A percentile compares a stretch with the other conserved stretches of the same genome.
Conservation (phyloP, 805 yeast species). For the Tetrapisispora nanseiensis region DNA sequence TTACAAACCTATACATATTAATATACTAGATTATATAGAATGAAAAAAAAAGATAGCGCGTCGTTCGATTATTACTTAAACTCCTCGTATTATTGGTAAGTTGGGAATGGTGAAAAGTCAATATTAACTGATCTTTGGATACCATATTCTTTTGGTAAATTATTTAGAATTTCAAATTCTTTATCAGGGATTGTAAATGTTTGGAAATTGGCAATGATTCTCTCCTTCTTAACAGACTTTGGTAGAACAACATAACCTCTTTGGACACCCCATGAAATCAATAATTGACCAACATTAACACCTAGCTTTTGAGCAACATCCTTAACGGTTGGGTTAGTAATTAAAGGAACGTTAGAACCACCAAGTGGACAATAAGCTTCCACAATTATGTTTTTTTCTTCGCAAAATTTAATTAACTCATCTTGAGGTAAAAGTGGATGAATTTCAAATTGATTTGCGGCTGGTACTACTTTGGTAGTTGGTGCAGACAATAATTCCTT, state of each 20-base stretch:
- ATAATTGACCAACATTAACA: conserved; percentile 45
- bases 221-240: conserved; percentile 57
- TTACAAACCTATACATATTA: too few relatives aligned
- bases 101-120: conserved; percentile 19
- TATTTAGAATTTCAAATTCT: conserved; percentile 33
- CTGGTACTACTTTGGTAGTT: conserved; percentile 43
- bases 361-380: conserved; percentile 61
- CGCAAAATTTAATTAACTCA: conserved; percentile 44
- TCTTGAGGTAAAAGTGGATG: conserved; percentile 67
- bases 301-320: conserved; percentile 49
- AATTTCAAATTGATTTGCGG: conserved; percentile 52
- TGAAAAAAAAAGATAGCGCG: background rate
- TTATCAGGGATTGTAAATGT: conserved; percentile 33
- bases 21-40: too few relatives aligned
- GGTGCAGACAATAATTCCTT: conserved; percentile 35
- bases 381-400: conserved; percentile 41
- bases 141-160: conserved; percentile 21
- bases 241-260: conserved; percentile 57
- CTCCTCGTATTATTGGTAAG: conserved; percentile 2
- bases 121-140: conserved; percentile 25
- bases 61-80: background rate
- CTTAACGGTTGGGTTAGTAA: conserved; percentile 40
- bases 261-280: conserved; percentile 53
- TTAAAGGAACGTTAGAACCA: conserved; percentile 52
- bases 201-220: conserved; percentile 40